Evolutionary conservation across 2,329 filamentous ascomycete genomes (phyloP), one percentile per base, ranked within the genome.

Genomic region (Alternaria tenuissima): DNA sequence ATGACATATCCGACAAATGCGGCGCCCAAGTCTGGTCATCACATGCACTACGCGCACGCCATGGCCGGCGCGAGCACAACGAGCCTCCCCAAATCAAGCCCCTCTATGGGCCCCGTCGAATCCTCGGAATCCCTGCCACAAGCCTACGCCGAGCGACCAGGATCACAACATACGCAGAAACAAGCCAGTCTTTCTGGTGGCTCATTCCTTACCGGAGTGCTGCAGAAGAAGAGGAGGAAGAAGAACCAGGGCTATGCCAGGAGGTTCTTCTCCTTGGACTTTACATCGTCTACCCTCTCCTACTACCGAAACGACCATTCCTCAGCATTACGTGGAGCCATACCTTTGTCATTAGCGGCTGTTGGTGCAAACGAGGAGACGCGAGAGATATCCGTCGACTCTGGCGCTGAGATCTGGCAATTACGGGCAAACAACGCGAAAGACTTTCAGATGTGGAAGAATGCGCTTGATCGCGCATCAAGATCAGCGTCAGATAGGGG

Each of bases 291-390:
- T 63, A 98, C 95, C 0, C 83, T 99, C 32, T 98, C 95, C 0
- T 99, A 99, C 81, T 99, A 97, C 76, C 92, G 96, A 75, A 95
- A 94, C 77, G 90, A 93, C 46, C 94, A 96, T 74, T 97, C 94
- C 5, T 96, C 94, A 6, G 93, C 94, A 1, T 83, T 99, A 43
- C 88, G 95, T 61, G 95, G 95, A 18, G 93, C 95, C 7, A 95
- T 99, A 52, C 95, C 95, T 0, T 84, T 99, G 8, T 95, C 93
- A 26, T 82, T 99, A 52, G 95, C 95, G 16, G 95, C 93, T 5
- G 91, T 99, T 60, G 92, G 94, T 4, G 93, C 93, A 7, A 94
- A 97, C 74, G 92, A 95, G 76, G 88, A 91, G 72, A 88, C 91
- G 38, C 87, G 93, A 65, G 94, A 98, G 78, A 97, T 99, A 54